Evolutionary conservation across 371 early-diverging fungal genomes (phyloP), one percentile per base, ranked within the genome.

Genomic region (Apophysomyces variabilis): DNA sequence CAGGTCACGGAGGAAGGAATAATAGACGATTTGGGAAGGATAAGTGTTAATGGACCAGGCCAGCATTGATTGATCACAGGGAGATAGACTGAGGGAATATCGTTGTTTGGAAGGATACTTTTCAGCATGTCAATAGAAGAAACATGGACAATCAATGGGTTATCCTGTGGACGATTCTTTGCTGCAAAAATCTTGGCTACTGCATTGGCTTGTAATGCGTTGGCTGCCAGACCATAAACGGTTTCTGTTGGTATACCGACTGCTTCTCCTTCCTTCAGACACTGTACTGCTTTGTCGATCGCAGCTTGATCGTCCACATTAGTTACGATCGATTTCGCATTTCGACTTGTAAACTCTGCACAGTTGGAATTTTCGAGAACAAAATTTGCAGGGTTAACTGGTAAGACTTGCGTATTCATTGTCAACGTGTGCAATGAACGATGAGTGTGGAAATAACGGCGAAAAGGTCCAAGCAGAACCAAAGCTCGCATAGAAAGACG

Each of bases 211-310:
- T 85, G 75, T 14, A 95, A 80, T 0, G 99, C 98, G 72, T 95
- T 93, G 60, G 97, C 96, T 1, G 96, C 99, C 32, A 99, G 85
- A 0, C 99, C 99, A 76, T 99, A 99, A 2, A 99, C 99, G 0
- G 99, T 99, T 75, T 99, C 99, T 12, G 99, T 99, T 8, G 99
- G 99, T 47, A 99, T 94, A 9, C 95, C 98, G 7, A 99, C 93
- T 8, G 88, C 79, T 44, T 90, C 80, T 38, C 84, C 87, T 32
- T 65, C 60, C 32, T 61, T 60, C 14, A 89, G 65, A 35, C 74
- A 70, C 18, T 75, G 41, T 0, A 80, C 85, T 1, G 90, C 90
- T 41, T 79, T 64, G 18, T 80, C 65, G 57, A 88, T 72, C 56
- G 74, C 78, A 4, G 32, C 26, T 58, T 75, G 69, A 56, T 76